These are phyloP conservation scores for Prunella vulgaris DNA, from an alignment of 257 asterid genomes.

Conservation along the genomic window DNA sequence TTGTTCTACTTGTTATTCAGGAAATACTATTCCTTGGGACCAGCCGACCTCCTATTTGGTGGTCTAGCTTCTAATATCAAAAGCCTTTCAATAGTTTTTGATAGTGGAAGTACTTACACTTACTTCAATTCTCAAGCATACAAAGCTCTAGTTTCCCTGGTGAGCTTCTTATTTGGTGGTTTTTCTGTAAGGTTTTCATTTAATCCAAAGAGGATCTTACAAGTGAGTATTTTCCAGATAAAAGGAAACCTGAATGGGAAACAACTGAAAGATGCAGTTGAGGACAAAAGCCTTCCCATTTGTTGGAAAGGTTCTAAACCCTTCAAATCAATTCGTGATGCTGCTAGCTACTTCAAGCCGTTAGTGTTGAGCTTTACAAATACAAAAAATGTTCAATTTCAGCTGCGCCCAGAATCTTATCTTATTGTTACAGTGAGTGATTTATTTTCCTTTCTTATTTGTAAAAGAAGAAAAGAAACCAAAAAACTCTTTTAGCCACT, in stretches of 20 bases:
- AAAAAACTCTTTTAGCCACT: neutral
- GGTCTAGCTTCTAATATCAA: constrained; percentile 45
- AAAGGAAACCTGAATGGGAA: constrained; percentile 33
- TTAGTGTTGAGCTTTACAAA: constrained; percentile 49
- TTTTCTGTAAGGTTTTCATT: neutral
- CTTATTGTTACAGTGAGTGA: constrained; percentile 65
- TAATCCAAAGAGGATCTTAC: constrained; percentile 14
- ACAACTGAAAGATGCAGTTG: constrained; percentile 40
- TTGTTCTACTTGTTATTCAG: constrained; percentile 30
- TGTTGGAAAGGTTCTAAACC: constrained; percentile 81
- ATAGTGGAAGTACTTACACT: constrained; percentile 70
- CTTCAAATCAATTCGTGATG: constrained; percentile 60
- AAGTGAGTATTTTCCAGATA: constrained; percentile 36
- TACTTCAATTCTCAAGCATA: constrained; percentile 55
- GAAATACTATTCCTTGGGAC: constrained; percentile 49
- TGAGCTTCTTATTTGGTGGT: constrained; percentile 14
- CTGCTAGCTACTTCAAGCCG: constrained; percentile 56
- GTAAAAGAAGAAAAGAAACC: neutral
- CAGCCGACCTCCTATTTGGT: constrained; percentile 40
- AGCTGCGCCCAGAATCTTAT: constrained; percentile 66
- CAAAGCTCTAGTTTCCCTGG: constrained; percentile 39
- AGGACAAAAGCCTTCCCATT: constrained; percentile 66
- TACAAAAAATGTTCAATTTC: constrained; percentile 47
- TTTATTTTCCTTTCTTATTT: neutral
- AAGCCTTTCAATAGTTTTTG: constrained; percentile 50